Base-by-base conservation (phyloP, 164 flowering plant genomes). In the Nelumbo lutea region DNA sequence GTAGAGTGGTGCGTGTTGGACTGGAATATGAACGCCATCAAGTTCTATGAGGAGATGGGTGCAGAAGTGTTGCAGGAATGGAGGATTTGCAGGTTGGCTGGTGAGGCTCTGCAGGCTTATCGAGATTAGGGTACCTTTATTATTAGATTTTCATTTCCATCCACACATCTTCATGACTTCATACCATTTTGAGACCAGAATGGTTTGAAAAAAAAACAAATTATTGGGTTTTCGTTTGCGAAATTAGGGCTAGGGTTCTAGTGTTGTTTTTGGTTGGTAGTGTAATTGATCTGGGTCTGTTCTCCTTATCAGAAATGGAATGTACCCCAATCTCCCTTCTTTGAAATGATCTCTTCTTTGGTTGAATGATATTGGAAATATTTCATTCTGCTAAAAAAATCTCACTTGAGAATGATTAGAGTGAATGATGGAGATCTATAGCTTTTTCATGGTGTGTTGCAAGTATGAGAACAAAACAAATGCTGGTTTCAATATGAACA, bases 1-100 rank as follows among this genome's bases (percentile, higher is more conserved):
- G 97, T 90, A 66, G 97, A 93, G 75, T 91, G 97, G 98, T 81
- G 77, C 39, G 98, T 91, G 74, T 79, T 91, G 66, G 97, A 91
- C 62, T 94, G 98, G 98, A 94, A 94, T 68, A 75, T 77, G 56
- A 91, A 89, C 75, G 97, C 98, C 1, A 91, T 90, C 6, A 74
- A 72, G 81, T 94, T 94, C 66, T 94, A 94, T 69, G 87, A 90
- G 73, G 83, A 82, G 62, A 90, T 94, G 94, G 98, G 98, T n/a
- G 96, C 97, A 13, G 43, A 90, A 59, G 76, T 94, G 9, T 56
- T 86, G 71, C 84, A 65, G 70, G 95, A 90, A 44, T 91, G 98
- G 96, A 82, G 93, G 84, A 67, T 91, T 61, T 91, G 98, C 73
- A 73, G 98, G 77, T 68, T 91, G 62, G 82, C 88, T 58, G 97